phyloP scores from a whole-genome alignment of 1,284 basidiomycete genomes.

The Melampsora larici-populina region DNA sequence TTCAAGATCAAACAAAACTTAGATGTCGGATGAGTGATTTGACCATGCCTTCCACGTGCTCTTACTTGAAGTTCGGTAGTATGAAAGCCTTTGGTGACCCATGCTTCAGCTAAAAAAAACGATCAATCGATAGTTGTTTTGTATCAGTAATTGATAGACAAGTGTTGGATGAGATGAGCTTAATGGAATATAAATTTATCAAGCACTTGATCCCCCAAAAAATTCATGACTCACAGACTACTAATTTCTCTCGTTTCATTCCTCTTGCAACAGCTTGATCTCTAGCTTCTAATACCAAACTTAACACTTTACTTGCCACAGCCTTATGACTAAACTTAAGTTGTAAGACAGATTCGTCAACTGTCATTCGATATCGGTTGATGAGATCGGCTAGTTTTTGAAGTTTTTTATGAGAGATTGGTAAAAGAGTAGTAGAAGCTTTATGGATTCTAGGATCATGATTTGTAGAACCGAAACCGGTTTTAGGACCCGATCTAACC shows the following conservation, averaged over 20 bases:
- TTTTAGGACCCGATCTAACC: neutral
- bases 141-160: too few species aligned
- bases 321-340: conserved; percentile 41
- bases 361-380: conserved; percentile 26
- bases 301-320: conserved; percentile 23
- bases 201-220: neutral
- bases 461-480: conserved; percentile 19
- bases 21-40: conserved; percentile 30
- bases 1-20: conserved; percentile 21
- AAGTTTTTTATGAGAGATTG: conserved; percentile 35
- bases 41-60: conserved; percentile 35
- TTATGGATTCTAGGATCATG: conserved; percentile 32
- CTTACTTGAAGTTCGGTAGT: conserved; percentile 34
- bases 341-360: conserved; percentile 29
- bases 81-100: conserved; percentile 37
- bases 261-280: conserved; percentile 25
- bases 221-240: conserved; percentile 9
- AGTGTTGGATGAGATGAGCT: too few species aligned
- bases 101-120: conserved; percentile 25
- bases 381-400: conserved; percentile 38
- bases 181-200: neutral
- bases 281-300: conserved; percentile 15
- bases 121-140: neutral
- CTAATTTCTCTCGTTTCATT: conserved; percentile 19
- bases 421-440: conserved; percentile 23